Percentiles rank a stretch among this genome's conserved stretches.
Conservation (phyloP, 768 basidiomycete genomes). For the Suillus plorans region DNA sequence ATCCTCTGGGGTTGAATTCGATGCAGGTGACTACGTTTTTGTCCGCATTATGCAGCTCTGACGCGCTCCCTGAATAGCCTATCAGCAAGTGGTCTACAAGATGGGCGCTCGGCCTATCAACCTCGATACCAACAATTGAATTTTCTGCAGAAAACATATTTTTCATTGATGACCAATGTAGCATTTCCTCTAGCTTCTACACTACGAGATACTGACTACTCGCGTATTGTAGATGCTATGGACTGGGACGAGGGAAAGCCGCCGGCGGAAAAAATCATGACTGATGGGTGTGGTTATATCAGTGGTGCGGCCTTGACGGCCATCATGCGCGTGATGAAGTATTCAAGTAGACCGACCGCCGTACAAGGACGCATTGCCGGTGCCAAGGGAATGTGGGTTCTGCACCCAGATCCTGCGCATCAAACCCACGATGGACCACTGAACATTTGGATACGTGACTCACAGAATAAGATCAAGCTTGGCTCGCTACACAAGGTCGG, state of each 20-base stretch:
- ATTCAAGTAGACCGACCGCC: too few species aligned
- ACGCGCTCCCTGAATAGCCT: constrained; percentile 39
- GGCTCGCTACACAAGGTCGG: constrained; percentile 17
- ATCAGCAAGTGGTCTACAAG: constrained; percentile 68
- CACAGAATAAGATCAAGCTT: constrained; percentile 59
- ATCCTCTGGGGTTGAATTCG: constrained; percentile 51
- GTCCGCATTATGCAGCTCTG: background rate
- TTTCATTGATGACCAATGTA: constrained; percentile 54
- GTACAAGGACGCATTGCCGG: too few species aligned
- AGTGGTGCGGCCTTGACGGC: constrained; percentile 51
- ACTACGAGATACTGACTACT: background rate
- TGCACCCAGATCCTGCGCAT: constrained; percentile 47
- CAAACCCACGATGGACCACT: constrained; percentile 34
- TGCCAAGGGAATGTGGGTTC: constrained; percentile 35
- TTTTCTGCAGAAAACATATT: constrained; percentile 50
- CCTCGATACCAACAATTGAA: constrained; percentile 56
- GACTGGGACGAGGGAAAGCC: constrained; percentile 36
- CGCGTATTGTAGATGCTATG: constrained; percentile 35
- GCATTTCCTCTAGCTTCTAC: constrained; percentile 12
- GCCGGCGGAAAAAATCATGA: constrained; percentile 60
- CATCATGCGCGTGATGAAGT: constrained; percentile 38
- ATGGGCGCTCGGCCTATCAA: constrained; percentile 65
- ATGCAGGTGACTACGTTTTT: constrained; percentile 48
- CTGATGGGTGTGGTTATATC: constrained; percentile 74
- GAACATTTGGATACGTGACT: constrained; percentile 61